A percentile compares a stretch with the other conserved stretches of the same genome.
Evolutionary conservation across 2,329 filamentous ascomycete genomes (phyloP).

Genomic region (Fusarium gaditjirri): DNA sequence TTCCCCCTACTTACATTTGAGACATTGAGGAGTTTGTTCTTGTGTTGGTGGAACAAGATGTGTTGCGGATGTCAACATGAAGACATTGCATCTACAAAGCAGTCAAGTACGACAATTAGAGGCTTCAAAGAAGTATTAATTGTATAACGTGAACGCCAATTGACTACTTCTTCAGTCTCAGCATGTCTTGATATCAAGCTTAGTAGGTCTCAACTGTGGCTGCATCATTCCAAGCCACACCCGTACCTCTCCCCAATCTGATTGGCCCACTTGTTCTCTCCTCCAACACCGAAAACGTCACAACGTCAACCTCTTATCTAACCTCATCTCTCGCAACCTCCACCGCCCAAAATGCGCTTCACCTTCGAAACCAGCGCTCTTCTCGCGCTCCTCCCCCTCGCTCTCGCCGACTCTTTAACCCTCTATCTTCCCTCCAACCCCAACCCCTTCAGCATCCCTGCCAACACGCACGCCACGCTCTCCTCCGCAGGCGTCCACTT

Average conservation of each 20-base stretch:
- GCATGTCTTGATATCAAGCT: background rate
- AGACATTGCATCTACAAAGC: background rate
- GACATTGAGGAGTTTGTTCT: background rate
- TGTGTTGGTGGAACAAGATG: background rate
- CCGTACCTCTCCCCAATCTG: slow-evolving; percentile 1
- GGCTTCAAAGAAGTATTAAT: background rate
- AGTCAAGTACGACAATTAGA: background rate
- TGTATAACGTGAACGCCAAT: background rate
- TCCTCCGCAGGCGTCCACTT: slow-evolving; percentile 52
- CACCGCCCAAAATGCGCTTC: slow-evolving; percentile 49
- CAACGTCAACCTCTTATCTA: slow-evolving; percentile 23
- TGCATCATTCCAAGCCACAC: slow-evolving; percentile 35
- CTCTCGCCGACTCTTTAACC: slow-evolving; percentile 51
- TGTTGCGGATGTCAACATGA: background rate
- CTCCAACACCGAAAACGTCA: slow-evolving; percentile 38
- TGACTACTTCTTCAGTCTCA: background rate
- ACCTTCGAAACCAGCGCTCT: slow-evolving; percentile 49
- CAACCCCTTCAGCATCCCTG: slow-evolving; percentile 66
- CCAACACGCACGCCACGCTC: slow-evolving; percentile 73
- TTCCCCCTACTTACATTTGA: background rate
- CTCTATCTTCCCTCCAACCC: slow-evolving; percentile 60
- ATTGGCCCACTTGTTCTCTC: slow-evolving; percentile 40
- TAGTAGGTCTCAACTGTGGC: slow-evolving; percentile 22
- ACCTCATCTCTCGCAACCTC: background rate
- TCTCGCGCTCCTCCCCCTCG: slow-evolving; percentile 51